Percentiles rank a stretch among this genome's conserved stretches.
Evolutionary conservation across 2,329 filamentous ascomycete species (phyloP).

Genomic region (Sordariomycetes sp.): DNA sequence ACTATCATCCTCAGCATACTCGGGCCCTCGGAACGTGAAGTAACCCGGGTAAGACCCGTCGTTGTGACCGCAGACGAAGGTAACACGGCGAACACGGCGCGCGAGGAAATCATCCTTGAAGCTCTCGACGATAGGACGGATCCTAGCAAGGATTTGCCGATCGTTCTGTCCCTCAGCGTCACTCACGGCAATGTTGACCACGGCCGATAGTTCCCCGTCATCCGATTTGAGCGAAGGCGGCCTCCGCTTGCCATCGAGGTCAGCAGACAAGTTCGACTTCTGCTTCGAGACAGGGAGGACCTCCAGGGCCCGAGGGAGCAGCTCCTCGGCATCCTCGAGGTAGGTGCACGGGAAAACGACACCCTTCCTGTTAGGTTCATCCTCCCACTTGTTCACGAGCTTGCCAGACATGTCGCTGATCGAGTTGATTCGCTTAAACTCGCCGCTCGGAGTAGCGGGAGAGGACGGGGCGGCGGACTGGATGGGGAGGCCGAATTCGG

Average conservation of each 20-base stretch:
- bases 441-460: conserved; percentile 62
- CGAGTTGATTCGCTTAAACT: conserved; percentile 73
- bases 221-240: conserved; percentile 39
- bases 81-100: conserved; percentile 77
- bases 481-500: conserved; percentile 76
- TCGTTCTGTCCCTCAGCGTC: conserved; percentile 81
- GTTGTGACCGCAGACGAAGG: conserved; percentile 91
- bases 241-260: conserved; percentile 64
- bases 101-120: conserved; percentile 76
- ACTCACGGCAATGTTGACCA: conserved; percentile 84
- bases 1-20: conserved; percentile 82
- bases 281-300: conserved; percentile 56
- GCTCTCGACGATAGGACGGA: conserved; percentile 64
- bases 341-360: conserved; percentile 90
- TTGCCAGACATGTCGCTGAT: conserved; percentile 91
- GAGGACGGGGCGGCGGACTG: conserved; percentile 74
- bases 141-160: conserved; percentile 65
- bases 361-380: conserved; percentile 79
- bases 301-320: conserved; percentile 74
- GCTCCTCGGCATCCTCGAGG: conserved; percentile 86
- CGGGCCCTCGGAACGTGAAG: conserved; percentile 93
- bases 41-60: conserved; percentile 94
- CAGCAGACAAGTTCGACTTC: conserved; percentile 42
- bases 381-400: conserved; percentile 58
- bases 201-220: conserved; percentile 75